These are phyloP conservation scores for Alternaria brassicicola DNA, from an alignment of 2,329 filamentous ascomycete genomes.

Conservation along the genomic window DNA sequence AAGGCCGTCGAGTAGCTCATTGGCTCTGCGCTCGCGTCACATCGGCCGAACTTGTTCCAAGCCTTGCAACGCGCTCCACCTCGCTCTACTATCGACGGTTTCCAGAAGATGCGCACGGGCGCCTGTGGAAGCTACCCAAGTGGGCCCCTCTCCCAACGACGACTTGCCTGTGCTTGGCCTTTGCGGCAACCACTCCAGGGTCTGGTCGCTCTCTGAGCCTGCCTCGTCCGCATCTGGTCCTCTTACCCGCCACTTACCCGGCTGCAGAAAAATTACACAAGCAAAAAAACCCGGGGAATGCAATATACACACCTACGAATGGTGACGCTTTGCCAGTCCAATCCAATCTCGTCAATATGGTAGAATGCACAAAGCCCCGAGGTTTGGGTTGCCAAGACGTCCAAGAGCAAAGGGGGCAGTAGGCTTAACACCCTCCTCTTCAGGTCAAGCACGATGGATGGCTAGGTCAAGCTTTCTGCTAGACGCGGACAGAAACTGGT, in stretches of 20 bases:
- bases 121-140: conserved; percentile 17
- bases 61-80: conserved; percentile 14
- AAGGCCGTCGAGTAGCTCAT: conserved; percentile 12
- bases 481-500: conserved; percentile 5
- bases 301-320: conserved; percentile 7
- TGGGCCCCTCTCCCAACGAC: conserved; percentile 13
- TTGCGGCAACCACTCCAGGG: conserved; percentile 32
- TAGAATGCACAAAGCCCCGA: conserved; percentile 13
- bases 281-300: conserved; percentile 16
- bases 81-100: conserved; percentile 13
- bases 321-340: background rate
- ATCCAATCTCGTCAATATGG: conserved; percentile 1
- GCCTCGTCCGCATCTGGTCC: conserved; percentile 3
- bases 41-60: conserved; percentile 15
- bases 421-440: conserved; percentile 13
- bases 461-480: conserved; percentile 9
- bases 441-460: conserved; percentile 18
- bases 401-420: conserved; percentile 20
- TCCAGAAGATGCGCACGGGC: conserved; percentile 31
- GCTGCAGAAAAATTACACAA: conserved; percentile 15
- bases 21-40: conserved; percentile 4
- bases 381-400: conserved; percentile 8
- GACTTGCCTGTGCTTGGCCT: conserved; percentile 13
- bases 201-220: conserved; percentile 10
- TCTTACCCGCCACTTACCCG: conserved; percentile 11